Conservation (phyloP, 2,329 filamentous ascomycete genomes). For the Colletotrichum sp. region DNA sequence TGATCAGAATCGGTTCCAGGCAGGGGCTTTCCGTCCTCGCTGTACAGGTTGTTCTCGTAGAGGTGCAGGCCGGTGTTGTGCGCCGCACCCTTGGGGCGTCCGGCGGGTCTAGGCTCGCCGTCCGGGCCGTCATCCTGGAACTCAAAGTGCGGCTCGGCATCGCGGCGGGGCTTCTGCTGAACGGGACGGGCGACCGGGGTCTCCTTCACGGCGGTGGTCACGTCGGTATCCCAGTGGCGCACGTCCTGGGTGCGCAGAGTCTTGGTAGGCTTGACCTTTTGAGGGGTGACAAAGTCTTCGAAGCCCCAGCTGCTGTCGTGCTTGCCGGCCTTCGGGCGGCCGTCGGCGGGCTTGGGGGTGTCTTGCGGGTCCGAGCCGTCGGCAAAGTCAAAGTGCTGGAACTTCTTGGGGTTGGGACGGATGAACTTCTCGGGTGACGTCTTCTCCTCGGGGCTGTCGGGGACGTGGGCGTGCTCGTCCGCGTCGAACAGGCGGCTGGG, state of each 20-base stretch:
- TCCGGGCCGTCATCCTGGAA: slow-evolving; percentile 76
- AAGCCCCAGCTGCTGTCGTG: slow-evolving; percentile 85
- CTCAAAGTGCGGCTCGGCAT: slow-evolving; percentile 84
- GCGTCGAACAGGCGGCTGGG: slow-evolving; percentile 69
- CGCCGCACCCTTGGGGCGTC: slow-evolving; percentile 56
- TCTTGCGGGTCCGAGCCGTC: slow-evolving; percentile 64
- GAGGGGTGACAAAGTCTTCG: slow-evolving; percentile 83
- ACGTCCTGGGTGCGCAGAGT: slow-evolving; percentile 68
- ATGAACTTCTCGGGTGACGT: slow-evolving; percentile 49
- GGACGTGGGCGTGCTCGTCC: slow-evolving; percentile 45
- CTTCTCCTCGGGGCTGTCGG: slow-evolving; percentile 45
- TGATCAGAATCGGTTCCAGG: slow-evolving; percentile 37
- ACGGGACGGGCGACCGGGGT: slow-evolving; percentile 62
- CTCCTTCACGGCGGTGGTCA: slow-evolving; percentile 54
- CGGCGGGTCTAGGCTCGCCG: slow-evolving; percentile 49
- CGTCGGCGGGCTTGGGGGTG: slow-evolving; percentile 46
- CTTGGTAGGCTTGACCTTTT: slow-evolving; percentile 70
- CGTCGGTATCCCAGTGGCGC: slow-evolving; percentile 80
- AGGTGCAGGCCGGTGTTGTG: slow-evolving; percentile 73
- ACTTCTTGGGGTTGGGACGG: slow-evolving; percentile 79
- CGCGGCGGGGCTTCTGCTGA: slow-evolving; percentile 73
- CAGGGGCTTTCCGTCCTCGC: slow-evolving; percentile 54
- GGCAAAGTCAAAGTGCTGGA: slow-evolving; percentile 83
- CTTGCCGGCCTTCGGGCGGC: slow-evolving; percentile 57
- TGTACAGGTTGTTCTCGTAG: slow-evolving; percentile 79